Conservation (phyloP, 345 rosid genomes). For the Aurinia saxatilis region DNA sequence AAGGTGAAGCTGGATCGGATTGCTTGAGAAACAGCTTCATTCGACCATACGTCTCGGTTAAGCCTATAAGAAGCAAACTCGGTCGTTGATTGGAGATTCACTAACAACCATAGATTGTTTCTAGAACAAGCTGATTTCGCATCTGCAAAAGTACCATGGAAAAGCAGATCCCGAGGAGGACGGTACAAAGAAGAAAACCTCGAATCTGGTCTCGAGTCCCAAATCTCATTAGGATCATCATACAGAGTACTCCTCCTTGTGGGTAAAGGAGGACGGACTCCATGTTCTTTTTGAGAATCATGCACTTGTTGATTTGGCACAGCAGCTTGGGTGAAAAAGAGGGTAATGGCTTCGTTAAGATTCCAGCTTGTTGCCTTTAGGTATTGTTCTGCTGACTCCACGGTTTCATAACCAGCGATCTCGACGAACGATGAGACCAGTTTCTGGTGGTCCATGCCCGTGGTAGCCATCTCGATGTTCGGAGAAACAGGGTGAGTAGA, state of each 20-base stretch:
- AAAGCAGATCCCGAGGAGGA: constrained; percentile 66
- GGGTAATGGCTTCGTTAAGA: background rate
- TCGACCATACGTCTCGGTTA: constrained; percentile 85
- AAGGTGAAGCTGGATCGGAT: constrained; percentile 57
- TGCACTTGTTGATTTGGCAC: too few relatives aligned
- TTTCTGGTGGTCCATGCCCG: constrained; percentile 34
- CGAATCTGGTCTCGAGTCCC: background rate
- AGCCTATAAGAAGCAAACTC: constrained; percentile 79
- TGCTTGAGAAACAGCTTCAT: constrained; percentile 68
- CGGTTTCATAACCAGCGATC: constrained; percentile 65
- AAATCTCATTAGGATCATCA: background rate
- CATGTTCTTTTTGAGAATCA: background rate
- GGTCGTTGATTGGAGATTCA: constrained; percentile 67
- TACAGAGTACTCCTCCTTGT: background rate
- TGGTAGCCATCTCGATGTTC: background rate
- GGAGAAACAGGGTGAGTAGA: background rate
- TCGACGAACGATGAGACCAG: constrained; percentile 73
- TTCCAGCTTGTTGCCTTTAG: constrained; percentile 38
- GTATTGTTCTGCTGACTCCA: constrained; percentile 60
- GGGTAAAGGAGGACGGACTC: background rate
- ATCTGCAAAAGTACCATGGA: constrained; percentile 67
- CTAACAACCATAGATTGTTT: constrained; percentile 73
- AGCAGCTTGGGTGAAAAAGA: background rate
- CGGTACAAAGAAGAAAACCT: constrained; percentile 52
- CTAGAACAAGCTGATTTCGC: constrained; percentile 56